Evolutionary conservation across 2,329 filamentous ascomycete genomes (phyloP).

Genomic region (Calonectria crousiana): DNA sequence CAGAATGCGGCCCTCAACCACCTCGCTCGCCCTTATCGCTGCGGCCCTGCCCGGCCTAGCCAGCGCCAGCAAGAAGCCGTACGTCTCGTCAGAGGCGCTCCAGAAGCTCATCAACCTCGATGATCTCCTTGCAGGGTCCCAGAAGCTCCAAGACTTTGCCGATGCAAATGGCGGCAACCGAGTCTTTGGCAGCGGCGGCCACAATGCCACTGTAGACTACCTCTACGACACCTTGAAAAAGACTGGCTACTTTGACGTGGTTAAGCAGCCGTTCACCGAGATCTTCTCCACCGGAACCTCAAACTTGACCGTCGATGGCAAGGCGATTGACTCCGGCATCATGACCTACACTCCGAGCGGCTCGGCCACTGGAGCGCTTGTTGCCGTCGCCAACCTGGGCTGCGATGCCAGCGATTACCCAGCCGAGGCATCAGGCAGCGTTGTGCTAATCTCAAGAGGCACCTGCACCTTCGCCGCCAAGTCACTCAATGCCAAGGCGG

Average conservation of each 20-base stretch:
- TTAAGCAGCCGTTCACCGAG: conserved; percentile 59
- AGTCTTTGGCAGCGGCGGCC: conserved; percentile 58
- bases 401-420: conserved; percentile 68
- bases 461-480: conserved; percentile 70
- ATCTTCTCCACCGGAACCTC: conserved; percentile 50
- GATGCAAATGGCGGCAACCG: conserved; percentile 57
- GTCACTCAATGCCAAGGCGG: conserved; percentile 64
- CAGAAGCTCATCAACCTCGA: conserved; percentile 54
- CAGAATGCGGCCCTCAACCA: conserved; percentile 39
- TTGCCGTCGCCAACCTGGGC: conserved; percentile 64
- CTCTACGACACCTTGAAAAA: conserved; percentile 54
- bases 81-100: conserved; percentile 54
- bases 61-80: conserved; percentile 43
- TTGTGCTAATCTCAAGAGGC: conserved; percentile 72
- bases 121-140: conserved; percentile 56
- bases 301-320: conserved; percentile 47
- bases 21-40: conserved; percentile 38
- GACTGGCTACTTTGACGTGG: conserved; percentile 56
- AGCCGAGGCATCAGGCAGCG: conserved; percentile 61
- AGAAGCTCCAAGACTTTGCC: conserved; percentile 60
- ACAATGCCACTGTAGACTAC: conserved; percentile 61
- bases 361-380: conserved; percentile 54
- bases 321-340: conserved; percentile 41
- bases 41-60: conserved; percentile 41
- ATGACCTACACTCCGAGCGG: conserved; percentile 66